Evolutionary conservation across 345 rosid genomes (phyloP).

Genomic region (Toxicodendron radicans): DNA sequence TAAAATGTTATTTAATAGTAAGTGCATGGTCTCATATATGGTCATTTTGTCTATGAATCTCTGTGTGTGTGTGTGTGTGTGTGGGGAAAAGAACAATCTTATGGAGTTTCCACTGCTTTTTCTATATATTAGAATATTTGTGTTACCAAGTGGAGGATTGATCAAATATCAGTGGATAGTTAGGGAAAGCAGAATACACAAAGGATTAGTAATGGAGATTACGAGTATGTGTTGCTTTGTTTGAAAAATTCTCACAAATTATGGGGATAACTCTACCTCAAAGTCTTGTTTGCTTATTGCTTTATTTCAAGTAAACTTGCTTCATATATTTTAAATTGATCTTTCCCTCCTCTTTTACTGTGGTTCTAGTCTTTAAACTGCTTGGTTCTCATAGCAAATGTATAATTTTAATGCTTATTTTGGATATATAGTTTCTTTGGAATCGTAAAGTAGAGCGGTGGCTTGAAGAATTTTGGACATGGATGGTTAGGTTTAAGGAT

Average conservation of each 20-base stretch:
- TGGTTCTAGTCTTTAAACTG: neutral
- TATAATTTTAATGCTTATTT: slow-evolving; percentile 18
- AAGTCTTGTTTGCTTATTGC: neutral
- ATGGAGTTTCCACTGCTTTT: neutral
- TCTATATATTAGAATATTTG: neutral
- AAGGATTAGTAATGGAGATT: neutral
- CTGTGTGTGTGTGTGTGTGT: neutral
- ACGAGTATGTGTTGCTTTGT: neutral
- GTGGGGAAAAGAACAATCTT: neutral
- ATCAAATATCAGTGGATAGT: neutral
- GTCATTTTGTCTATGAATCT: neutral
- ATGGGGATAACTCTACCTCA: neutral
- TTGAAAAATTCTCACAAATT: neutral
- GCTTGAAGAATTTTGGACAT: slow-evolving; percentile 81
- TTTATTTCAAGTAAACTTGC: slow-evolving; percentile 4
- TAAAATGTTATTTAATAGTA: neutral
- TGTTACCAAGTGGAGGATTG: neutral
- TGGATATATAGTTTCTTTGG: slow-evolving; percentile 50
- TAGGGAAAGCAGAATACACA: neutral
- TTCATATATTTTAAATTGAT: neutral
- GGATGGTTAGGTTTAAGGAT: slow-evolving; percentile 85
- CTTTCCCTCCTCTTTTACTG: neutral
- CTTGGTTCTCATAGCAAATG: neutral
- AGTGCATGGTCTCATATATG: neutral
- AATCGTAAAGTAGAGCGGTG: slow-evolving; percentile 70